Percentiles rank a stretch among this genome's conserved stretches.
Evolutionary conservation across 208 protist genomes (phyloP).

Genomic region (Zelonia costaricensis): DNA sequence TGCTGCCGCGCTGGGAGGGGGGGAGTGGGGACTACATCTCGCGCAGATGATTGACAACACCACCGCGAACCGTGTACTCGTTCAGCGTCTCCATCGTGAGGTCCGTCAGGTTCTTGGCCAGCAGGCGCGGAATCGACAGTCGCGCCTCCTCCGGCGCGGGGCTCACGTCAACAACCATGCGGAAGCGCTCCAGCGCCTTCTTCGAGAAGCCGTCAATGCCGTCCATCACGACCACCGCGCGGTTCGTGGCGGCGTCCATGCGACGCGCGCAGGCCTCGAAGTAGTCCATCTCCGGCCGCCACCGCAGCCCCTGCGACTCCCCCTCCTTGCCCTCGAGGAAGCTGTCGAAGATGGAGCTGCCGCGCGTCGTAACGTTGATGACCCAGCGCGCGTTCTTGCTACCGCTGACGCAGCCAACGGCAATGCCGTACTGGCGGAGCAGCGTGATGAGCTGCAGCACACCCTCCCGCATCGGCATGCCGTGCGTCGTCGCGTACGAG

Average conservation of each 20-base stretch:
- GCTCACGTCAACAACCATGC: slow-evolving; percentile 74
- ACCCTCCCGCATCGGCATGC: slow-evolving; percentile 56
- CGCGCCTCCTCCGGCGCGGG: slow-evolving; percentile 40
- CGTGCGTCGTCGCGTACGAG: slow-evolving; percentile 39
- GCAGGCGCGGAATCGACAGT: slow-evolving; percentile 41
- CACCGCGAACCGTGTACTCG: slow-evolving; percentile 41
- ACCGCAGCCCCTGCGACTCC: slow-evolving; percentile 52
- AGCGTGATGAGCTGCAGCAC: slow-evolving; percentile 66
- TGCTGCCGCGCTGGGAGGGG: neutral
- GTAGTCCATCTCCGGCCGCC: slow-evolving; percentile 87
- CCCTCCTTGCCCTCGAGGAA: slow-evolving; percentile 82
- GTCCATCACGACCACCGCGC: slow-evolving; percentile 82
- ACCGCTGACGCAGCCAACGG: slow-evolving; percentile 79
- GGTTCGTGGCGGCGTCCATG: slow-evolving; percentile 56
- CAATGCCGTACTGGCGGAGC: slow-evolving; percentile 73
- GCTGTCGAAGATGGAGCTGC: slow-evolving; percentile 62
- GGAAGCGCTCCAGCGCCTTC: slow-evolving; percentile 74
- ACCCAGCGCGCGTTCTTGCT: slow-evolving; percentile 87
- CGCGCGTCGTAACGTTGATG: slow-evolving; percentile 57
- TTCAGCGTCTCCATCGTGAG: slow-evolving; percentile 63
- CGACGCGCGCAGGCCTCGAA: slow-evolving; percentile 69
- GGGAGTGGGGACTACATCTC: slow-evolving; percentile 18
- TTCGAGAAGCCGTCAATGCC: slow-evolving; percentile 82
- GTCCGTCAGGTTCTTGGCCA: slow-evolving; percentile 41
- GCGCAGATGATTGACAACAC: slow-evolving; percentile 33